Base-by-base conservation (phyloP, 768 basidiomycete species). In the Rhodotorula toruloides region DNA sequence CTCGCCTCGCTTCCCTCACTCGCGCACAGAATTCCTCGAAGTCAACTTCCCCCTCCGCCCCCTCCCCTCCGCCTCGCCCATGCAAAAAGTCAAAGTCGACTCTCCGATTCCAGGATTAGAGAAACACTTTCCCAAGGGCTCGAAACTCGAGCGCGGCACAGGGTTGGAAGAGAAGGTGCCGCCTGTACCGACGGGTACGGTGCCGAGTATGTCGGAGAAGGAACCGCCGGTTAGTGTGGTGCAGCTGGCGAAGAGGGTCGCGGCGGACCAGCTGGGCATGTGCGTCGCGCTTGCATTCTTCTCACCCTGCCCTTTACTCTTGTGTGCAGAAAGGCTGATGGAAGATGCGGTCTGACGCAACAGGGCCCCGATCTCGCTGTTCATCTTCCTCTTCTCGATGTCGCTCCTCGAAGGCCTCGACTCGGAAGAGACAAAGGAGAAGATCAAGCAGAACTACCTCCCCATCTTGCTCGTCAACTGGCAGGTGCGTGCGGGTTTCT, bases 301-400 rank as follows among this genome's bases (percentile, higher is more conserved):
- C 0, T 32, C 2, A 25, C 25, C 36, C 7, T 3, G 3, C 11
- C 9, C 32, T 4, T 22, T 11, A 8, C 27, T 22, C 17, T 10
- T 17, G 17, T 22, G 10, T 5, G 6, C 7, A 22, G 6, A 6
- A 6, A 42, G 39, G 10, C 29, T 7, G 27, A 11, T 17, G 13
- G 21, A 36, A 39, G 37, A 27, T 25, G 11, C 3, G 9, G 1
- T n/a, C 36, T 40, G 52, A 5, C 21, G 21, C 10, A 6, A 47
- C 56, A 71, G 70, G 60, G 71, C 71, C 0, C 71, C 71, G 9
- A 39, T 63, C 43, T 68, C 67, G 44, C 57, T 72, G 21, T 58
- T 72, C 63, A 65, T 72, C 54, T 72, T 72, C 61, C 63, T 72
- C 37, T 58, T 72, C 36, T 68, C 67, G 19, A 72, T 72, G 67